phyloP scores from a whole-genome alignment of 345 rosid genomes.

The Reutealis trisperma region DNA sequence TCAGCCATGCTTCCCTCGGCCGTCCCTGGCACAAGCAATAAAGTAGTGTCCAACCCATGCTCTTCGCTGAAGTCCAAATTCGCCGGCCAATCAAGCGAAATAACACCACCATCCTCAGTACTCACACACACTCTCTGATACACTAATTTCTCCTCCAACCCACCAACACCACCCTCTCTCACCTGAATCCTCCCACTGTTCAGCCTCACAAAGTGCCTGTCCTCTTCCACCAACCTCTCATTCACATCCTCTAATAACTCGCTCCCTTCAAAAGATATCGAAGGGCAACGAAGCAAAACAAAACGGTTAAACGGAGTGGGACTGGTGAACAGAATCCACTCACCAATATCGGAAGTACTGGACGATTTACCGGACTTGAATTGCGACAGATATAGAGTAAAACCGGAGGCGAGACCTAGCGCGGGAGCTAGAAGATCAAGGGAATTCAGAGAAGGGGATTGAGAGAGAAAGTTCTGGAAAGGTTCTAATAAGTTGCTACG shows the following conservation, averaged over 20 bases:
- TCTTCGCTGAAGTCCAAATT: constrained; percentile 73
- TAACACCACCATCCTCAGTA: constrained; percentile 76
- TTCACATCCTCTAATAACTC: constrained; percentile 56
- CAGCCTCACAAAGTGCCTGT: constrained; percentile 76
- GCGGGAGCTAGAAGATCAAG: constrained; percentile 51
- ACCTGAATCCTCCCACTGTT: constrained; percentile 56
- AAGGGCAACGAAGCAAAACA: constrained; percentile 82
- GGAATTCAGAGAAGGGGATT: constrained; percentile 32
- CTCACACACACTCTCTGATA: constrained; percentile 72
- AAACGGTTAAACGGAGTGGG: constrained; percentile 94
- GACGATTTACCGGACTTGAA: not conserved
- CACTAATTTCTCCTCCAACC: constrained; percentile 44
- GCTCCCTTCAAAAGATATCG: constrained; percentile 51
- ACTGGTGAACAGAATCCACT: constrained; percentile 75
- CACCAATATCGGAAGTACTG: constrained; percentile 45
- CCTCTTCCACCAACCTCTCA: constrained; percentile 71
- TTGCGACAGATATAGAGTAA: constrained; percentile 45
- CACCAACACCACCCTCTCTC: constrained; percentile 15
- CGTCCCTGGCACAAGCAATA: constrained; percentile 80
- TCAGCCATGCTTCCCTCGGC: constrained; percentile 70
- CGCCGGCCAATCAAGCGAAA: constrained; percentile 90
- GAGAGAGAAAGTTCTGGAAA: constrained; percentile 40
- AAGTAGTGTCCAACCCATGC: constrained; percentile 78
- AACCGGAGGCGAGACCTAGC: constrained; percentile 64
- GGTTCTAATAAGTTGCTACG: constrained; percentile 33